These are phyloP conservation scores for Prunus fruticosa DNA, from an alignment of 306 rosid species.

Conservation along the genomic window DNA sequence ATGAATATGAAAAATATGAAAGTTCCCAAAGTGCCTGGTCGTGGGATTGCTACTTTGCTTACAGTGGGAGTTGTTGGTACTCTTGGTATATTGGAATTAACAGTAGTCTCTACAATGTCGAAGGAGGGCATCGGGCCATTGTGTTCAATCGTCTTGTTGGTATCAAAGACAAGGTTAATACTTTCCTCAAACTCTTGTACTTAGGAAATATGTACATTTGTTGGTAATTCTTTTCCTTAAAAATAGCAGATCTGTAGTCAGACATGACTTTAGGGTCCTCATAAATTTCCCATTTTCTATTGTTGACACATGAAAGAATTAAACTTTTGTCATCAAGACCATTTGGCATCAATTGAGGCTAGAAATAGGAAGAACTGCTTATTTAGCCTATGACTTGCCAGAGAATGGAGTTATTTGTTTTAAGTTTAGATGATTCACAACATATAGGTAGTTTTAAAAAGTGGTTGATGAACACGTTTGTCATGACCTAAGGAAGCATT, in stretches of 20 bases:
- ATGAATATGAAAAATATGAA: conserved; percentile 41
- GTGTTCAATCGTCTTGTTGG: conserved; percentile 76
- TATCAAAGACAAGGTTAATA: conserved; percentile 70
- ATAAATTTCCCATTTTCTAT: neutral
- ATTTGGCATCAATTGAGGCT: neutral
- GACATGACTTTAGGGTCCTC: neutral
- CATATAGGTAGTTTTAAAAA: neutral
- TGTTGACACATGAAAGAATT: neutral
- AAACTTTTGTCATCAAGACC: neutral
- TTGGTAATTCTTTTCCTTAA: neutral
- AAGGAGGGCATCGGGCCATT: conserved; percentile 85
- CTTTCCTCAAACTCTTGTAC: conserved; percentile 3
- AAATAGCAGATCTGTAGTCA: neutral
- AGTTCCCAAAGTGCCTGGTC: conserved; percentile 53
- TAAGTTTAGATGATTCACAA: neutral
- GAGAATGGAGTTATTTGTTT: neutral
- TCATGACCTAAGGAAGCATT: neutral
- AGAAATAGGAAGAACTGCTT: neutral
- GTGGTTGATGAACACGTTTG: neutral
- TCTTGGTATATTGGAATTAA: conserved; percentile 57
- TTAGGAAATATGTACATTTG: neutral
- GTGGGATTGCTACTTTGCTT: conserved; percentile 50
- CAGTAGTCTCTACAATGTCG: conserved; percentile 85
- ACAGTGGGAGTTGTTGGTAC: conserved; percentile 56
- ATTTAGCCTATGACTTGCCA: neutral